These are phyloP conservation scores for Vaccinium darrowii DNA, from an alignment of 148 eudicot genomes.

Conservation along the genomic window DNA sequence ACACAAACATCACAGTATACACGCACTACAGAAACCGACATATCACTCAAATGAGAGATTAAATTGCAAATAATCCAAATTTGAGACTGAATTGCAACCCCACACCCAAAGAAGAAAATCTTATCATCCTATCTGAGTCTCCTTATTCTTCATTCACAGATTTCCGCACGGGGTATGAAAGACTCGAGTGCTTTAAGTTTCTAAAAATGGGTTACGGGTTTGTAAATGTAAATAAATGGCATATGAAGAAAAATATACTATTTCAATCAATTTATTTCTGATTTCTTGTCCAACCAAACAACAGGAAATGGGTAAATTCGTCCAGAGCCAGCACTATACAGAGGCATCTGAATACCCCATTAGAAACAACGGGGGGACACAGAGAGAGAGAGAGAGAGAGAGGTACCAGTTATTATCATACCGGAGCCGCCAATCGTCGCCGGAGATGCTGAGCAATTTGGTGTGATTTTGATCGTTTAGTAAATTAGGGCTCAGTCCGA, in stretches of 20 bases:
- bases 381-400: background rate
- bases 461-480: background rate
- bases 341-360: background rate
- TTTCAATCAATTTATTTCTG: background rate
- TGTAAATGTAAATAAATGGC: background rate
- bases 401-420: background rate
- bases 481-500: background rate
- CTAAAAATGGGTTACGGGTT: background rate
- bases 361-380: background rate
- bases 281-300: background rate
- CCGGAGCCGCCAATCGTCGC: conserved; percentile 2
- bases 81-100: background rate
- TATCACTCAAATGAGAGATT: background rate
- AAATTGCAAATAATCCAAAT: background rate
- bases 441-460: background rate
- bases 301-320: background rate
- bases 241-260: background rate
- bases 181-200: background rate
- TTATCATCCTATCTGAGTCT: background rate
- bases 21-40: background rate
- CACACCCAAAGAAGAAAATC: background rate
- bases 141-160: background rate
- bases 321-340: background rate
- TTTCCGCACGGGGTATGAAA: background rate
- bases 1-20: background rate